Percentiles rank a stretch among this genome's conserved stretches.
These are phyloP conservation scores for Komagataella ulmi DNA, from an alignment of 805 yeast species.

Conservation along the genomic window DNA sequence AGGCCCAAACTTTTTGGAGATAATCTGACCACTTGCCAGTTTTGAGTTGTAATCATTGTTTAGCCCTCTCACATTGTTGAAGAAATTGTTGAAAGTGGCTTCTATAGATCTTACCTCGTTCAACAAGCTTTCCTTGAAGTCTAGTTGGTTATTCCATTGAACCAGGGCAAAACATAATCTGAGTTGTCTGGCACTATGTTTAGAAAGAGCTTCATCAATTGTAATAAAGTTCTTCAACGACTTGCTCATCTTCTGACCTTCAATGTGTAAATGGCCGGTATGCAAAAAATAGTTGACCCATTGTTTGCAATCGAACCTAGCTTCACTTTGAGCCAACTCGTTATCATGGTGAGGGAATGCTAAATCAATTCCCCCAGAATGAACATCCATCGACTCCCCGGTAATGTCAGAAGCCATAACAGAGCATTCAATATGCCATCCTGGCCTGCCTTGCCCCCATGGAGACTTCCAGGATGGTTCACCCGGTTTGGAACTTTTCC, in stretches of 20 bases:
- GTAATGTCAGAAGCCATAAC: conserved; percentile 92
- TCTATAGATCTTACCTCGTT: conserved; percentile 71
- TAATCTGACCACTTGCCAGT: conserved; percentile 29
- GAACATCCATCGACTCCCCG: conserved; percentile 82
- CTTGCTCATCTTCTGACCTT: conserved; percentile 97
- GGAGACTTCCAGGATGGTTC: conserved; percentile 94
- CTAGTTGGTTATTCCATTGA: conserved; percentile 87
- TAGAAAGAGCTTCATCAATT: conserved; percentile 73
- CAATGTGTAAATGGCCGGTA: conserved; percentile 95
- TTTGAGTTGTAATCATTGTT: conserved; percentile 47
- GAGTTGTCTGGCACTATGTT: conserved; percentile 66
- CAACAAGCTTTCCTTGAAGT: conserved; percentile 74
- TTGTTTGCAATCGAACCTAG: conserved; percentile 75
- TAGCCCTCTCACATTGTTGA: conserved; percentile 77
- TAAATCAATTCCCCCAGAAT: conserved; percentile 92
- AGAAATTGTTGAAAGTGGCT: conserved; percentile 65
- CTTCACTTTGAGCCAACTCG: conserved; percentile 95
- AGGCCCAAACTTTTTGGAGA: conserved; percentile 47
- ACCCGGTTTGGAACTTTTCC: conserved; percentile 96
- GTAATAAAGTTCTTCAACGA: conserved; percentile 91
- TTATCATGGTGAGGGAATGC: conserved; percentile 99
- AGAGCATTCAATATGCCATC: conserved; percentile 99
- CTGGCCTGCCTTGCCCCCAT: conserved; percentile 98
- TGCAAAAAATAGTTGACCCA: conserved; percentile 97
- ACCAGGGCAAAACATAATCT: conserved; percentile 84